Evolutionary conservation across 1,284 basidiomycete species (phyloP).

Genomic region (Thelephora terrestris): DNA sequence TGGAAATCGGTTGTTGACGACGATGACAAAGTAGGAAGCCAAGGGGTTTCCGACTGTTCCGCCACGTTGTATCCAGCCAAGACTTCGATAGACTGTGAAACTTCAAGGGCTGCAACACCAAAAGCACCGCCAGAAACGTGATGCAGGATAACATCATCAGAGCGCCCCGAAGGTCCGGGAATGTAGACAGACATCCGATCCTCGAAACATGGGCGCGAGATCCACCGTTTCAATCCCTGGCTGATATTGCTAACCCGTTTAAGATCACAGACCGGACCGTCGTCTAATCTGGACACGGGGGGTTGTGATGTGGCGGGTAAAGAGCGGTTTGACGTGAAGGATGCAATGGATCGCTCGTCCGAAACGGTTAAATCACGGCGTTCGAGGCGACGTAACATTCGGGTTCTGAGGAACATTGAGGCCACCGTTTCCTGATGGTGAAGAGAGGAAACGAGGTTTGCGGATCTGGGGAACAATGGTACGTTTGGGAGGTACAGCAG

Average conservation of each 20-base stretch:
- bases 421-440: conserved; percentile 31
- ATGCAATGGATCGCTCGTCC: conserved; percentile 39
- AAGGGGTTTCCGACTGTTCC: conserved; percentile 7
- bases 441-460: conserved; percentile 32
- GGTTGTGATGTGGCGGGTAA: conserved; percentile 17
- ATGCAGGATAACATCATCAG: conserved; percentile 6
- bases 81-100: conserved; percentile 51
- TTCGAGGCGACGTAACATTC: conserved; percentile 36
- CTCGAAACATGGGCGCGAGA: conserved; percentile 64
- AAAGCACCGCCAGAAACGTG: conserved; percentile 30
- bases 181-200: conserved; percentile 51
- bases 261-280: conserved; percentile 33
- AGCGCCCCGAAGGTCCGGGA: conserved; percentile 15
- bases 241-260: conserved; percentile 34
- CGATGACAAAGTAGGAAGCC: conserved; percentile 10
- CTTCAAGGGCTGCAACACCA: conserved; percentile 67
- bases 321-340: conserved; percentile 31
- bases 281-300: conserved; percentile 30
- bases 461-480: conserved; percentile 58
- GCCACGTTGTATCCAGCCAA: conserved; percentile 31
- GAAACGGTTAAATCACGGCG: conserved; percentile 27
- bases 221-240: conserved; percentile 55
- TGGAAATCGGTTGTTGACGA: conserved; percentile 9
- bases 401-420: conserved; percentile 37
- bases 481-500: conserved; percentile 32